Conservation (phyloP, 345 rosid species). For the Corchorus olitorius region DNA sequence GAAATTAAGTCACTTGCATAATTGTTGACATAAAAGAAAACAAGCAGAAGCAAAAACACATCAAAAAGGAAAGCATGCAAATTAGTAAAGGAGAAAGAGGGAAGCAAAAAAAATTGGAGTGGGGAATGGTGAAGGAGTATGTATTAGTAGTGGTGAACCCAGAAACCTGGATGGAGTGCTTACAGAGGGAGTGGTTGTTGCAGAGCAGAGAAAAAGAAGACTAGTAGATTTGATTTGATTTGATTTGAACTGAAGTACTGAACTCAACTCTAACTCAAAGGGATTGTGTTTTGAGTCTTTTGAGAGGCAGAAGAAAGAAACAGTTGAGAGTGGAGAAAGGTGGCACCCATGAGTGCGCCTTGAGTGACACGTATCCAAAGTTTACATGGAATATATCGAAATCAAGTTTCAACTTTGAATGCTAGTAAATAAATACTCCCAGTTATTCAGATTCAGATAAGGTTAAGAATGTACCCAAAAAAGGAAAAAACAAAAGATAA, state of each 20-base stretch:
- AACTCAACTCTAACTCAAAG: background rate
- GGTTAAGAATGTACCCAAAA: too few relatives aligned
- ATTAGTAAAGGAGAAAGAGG: too few relatives aligned
- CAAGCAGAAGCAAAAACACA: too few relatives aligned
- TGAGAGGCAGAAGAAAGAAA: background rate
- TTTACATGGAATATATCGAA: background rate
- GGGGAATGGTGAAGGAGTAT: too few relatives aligned
- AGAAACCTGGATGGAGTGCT: too few relatives aligned
- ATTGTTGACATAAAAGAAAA: background rate
- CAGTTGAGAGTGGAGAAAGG: conserved; percentile 23
- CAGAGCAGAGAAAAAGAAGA: background rate
- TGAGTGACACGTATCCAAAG: conserved; percentile 36
- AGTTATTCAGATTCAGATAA: too few relatives aligned
- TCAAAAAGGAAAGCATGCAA: too few relatives aligned
- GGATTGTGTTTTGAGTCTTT: background rate
- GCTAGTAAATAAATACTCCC: too few relatives aligned
- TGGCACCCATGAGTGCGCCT: conserved; percentile 27
- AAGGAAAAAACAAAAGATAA: too few relatives aligned
- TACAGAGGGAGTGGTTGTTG: too few relatives aligned
- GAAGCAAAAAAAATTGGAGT: background rate
- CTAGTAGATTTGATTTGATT: background rate
- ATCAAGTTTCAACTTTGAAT: background rate
- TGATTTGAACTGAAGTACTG: background rate
- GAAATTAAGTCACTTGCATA: background rate
- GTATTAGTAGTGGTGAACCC: too few relatives aligned